Conservation (phyloP, 345 rosid species). For the Eutrema yunnanense region DNA sequence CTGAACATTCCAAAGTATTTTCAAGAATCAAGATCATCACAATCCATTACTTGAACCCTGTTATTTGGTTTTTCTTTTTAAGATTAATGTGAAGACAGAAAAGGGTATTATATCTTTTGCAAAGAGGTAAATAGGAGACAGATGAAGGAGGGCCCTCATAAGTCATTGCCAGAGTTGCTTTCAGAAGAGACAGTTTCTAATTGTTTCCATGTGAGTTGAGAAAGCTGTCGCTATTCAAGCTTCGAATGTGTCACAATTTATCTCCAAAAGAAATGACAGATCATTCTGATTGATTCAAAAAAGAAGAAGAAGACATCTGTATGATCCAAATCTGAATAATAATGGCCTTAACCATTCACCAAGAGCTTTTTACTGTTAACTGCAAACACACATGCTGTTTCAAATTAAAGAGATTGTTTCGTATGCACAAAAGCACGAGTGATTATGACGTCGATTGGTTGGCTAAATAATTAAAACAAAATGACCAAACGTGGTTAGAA, state of each 20-base stretch:
- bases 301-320: not conserved
- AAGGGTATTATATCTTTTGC: not conserved
- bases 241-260: slow-evolving; percentile 8
- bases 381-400: slow-evolving; percentile 1
- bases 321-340: not conserved
- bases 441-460: not conserved
- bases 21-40: not conserved
- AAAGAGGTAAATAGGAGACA: not conserved
- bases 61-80: not conserved
- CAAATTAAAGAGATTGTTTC: not conserved
- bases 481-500: not conserved
- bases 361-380: slow-evolving; percentile 8
- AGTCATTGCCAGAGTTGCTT: not conserved
- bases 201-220: slow-evolving; percentile 17
- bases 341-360: slow-evolving; percentile 11
- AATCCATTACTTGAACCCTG: not conserved
- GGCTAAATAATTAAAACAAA: not conserved
- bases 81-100: not conserved
- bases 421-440: not conserved
- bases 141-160: not conserved
- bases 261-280: not conserved
- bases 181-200: slow-evolving; percentile 14
- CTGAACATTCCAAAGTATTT: not conserved
- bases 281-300: not conserved
- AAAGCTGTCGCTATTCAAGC: slow-evolving; percentile 13